These are phyloP conservation scores for Nemania sp. DNA, from an alignment of 2,329 filamentous ascomycete species.

Conservation along the genomic window DNA sequence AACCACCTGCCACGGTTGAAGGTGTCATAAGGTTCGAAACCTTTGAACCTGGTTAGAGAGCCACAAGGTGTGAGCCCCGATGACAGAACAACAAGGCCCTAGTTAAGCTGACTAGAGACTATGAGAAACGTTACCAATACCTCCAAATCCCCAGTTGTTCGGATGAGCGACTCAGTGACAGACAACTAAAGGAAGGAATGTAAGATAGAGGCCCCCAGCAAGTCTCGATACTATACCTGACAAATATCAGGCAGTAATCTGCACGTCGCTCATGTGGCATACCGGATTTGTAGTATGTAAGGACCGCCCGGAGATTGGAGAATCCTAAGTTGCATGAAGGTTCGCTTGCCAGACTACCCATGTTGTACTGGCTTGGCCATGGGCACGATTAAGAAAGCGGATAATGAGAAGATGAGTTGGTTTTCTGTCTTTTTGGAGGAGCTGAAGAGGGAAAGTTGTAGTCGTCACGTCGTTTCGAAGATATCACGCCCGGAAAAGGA, in stretches of 20 bases:
- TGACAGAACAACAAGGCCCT: background rate
- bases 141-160: background rate
- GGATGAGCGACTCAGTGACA: background rate
- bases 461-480: conserved; percentile 60
- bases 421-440: conserved; percentile 43
- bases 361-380: conserved; percentile 42
- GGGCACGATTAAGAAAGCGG: conserved; percentile 48
- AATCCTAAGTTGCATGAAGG: conserved; percentile 37
- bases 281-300: conserved; percentile 27
- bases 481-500: conserved; percentile 58
- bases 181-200: conserved; percentile 15
- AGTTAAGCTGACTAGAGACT: background rate
- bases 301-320: conserved; percentile 25
- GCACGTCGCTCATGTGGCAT: conserved; percentile 16
- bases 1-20: conserved; percentile 5
- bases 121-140: conserved; percentile 13
- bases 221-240: conserved; percentile 9
- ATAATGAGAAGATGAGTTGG: conserved; percentile 45
- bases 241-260: conserved; percentile 6
- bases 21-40: conserved; percentile 18
- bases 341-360: conserved; percentile 43
- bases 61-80: conserved; percentile 15
- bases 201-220: conserved; percentile 6
- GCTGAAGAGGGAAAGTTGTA: conserved; percentile 45
- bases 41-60: conserved; percentile 4